Percentiles rank a stretch among this genome's conserved stretches.
Evolutionary conservation across 805 yeast genomes (phyloP).

Genomic region (Kodamaea hsintzibuensis): DNA sequence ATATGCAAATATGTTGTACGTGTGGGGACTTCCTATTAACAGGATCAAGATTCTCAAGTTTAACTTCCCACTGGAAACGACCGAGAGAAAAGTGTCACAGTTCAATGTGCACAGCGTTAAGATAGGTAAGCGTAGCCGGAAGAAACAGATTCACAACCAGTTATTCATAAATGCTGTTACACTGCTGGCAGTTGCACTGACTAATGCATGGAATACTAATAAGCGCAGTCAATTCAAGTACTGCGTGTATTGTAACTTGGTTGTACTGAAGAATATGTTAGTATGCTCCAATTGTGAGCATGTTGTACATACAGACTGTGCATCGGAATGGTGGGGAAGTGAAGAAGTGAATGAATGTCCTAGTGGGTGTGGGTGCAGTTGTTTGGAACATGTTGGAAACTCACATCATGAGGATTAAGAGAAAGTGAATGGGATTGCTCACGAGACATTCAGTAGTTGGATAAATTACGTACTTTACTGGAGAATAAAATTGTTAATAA

Average conservation of each 20-base stretch:
- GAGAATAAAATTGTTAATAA: neutral
- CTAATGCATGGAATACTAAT: slow-evolving; percentile 34
- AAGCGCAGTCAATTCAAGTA: slow-evolving; percentile 31
- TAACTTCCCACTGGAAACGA: slow-evolving; percentile 44
- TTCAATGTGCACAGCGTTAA: slow-evolving; percentile 37
- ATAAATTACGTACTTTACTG: no score
- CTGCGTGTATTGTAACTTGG: slow-evolving; percentile 68
- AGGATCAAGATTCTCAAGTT: slow-evolving; percentile 76
- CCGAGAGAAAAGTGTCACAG: slow-evolving; percentile 17
- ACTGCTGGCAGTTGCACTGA: slow-evolving; percentile 21
- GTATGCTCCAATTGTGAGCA: slow-evolving; percentile 79
- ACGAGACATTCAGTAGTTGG: no score
- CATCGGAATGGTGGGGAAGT: slow-evolving; percentile 72
- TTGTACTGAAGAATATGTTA: slow-evolving; percentile 59
- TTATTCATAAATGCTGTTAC: slow-evolving; percentile 27
- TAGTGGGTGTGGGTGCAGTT: slow-evolving; percentile 82
- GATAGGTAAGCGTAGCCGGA: slow-evolving; percentile 30
- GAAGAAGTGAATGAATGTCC: slow-evolving; percentile 58
- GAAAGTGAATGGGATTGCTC: no score
- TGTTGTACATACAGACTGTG: slow-evolving; percentile 75
- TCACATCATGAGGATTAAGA: neutral
- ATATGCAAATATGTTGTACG: slow-evolving; percentile 73
- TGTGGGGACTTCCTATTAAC: slow-evolving; percentile 84
- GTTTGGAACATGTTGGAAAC: slow-evolving; percentile 41
- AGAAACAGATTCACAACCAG: slow-evolving; percentile 19